These are phyloP conservation scores for Xylaria venustula DNA, from an alignment of 495 filamentous ascomycete species.

Conservation along the genomic window DNA sequence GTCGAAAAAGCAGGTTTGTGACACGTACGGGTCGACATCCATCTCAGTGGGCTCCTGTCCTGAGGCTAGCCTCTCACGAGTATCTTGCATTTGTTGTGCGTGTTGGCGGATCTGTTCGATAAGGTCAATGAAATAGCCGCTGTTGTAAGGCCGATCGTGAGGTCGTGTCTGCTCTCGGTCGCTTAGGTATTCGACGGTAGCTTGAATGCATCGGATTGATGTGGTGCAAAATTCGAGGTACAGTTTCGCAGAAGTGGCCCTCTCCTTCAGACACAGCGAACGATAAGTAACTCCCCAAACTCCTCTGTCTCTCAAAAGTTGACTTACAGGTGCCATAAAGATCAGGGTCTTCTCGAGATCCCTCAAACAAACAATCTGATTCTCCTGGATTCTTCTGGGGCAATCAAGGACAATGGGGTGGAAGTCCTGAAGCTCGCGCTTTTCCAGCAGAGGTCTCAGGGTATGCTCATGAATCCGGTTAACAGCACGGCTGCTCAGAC, in stretches of 20 bases:
- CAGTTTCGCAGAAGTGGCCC: slow-evolving; percentile 60
- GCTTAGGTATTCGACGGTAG: slow-evolving; percentile 74
- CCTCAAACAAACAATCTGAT: slow-evolving; percentile 79
- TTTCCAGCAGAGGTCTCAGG: slow-evolving; percentile 50
- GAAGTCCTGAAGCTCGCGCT: slow-evolving; percentile 66
- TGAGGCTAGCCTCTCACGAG: slow-evolving; percentile 45
- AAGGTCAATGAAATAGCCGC: slow-evolving; percentile 91
- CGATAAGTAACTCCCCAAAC: slow-evolving; percentile 66
- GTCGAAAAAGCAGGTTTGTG: neutral
- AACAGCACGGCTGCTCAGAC: slow-evolving; percentile 49
- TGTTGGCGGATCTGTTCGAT: slow-evolving; percentile 79
- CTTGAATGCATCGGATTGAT: slow-evolving; percentile 81
- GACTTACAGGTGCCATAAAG: slow-evolving; percentile 86
- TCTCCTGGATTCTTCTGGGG: slow-evolving; percentile 71
- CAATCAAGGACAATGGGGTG: slow-evolving; percentile 73
- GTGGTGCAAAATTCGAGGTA: slow-evolving; percentile 84
- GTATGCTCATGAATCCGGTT: slow-evolving; percentile 56
- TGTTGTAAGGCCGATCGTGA: slow-evolving; percentile 82
- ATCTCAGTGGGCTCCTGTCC: slow-evolving; percentile 45
- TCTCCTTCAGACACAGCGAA: slow-evolving; percentile 66
- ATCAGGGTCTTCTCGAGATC: slow-evolving; percentile 89
- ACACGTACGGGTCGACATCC: slow-evolving; percentile 54
- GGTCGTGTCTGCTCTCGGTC: slow-evolving; percentile 79
- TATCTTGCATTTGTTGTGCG: slow-evolving; percentile 56
- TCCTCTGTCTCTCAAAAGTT: slow-evolving; percentile 43